These are phyloP conservation scores for Candida labiduridarum DNA, from an alignment of 1,139 yeast genomes.

Conservation along the genomic window DNA sequence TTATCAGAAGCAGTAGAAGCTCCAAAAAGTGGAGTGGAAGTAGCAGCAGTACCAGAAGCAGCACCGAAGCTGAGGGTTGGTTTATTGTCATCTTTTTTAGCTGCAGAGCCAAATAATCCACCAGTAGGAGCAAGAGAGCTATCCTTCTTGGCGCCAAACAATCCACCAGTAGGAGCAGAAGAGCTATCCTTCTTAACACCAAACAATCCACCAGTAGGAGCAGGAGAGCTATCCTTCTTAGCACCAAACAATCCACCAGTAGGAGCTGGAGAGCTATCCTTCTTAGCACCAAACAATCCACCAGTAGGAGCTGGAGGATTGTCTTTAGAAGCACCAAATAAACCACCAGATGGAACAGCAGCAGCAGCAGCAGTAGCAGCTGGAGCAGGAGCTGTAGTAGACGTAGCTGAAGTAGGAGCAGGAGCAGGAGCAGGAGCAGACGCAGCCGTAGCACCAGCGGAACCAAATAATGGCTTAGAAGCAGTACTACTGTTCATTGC, in stretches of 20 bases:
- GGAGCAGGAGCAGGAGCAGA: neutral
- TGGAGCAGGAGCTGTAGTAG: neutral
- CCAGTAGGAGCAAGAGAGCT: constrained; percentile 17
- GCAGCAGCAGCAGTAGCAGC: constrained; percentile 7
- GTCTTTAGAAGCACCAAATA: constrained; percentile 22
- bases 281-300: constrained; percentile 27
- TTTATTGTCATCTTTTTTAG: constrained; percentile 20
- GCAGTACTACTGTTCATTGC: neutral
- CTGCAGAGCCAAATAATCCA: constrained; percentile 23
- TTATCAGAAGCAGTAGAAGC: constrained; percentile 14
- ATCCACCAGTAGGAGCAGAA: constrained; percentile 18
- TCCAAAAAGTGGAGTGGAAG: constrained; percentile 22
- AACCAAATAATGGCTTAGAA: neutral
- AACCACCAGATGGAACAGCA: neutral
- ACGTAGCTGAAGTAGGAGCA: neutral
- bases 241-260: constrained; percentile 26
- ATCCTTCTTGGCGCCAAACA: constrained; percentile 27
- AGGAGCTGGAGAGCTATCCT: constrained; percentile 19
- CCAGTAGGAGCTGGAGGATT: constrained; percentile 17
- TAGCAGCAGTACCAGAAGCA: constrained; percentile 18
- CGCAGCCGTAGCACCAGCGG: neutral
- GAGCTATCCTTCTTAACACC: constrained; percentile 21
- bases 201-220: constrained; percentile 14
- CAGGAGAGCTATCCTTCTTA: constrained; percentile 19
- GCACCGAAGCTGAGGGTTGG: constrained; percentile 1